phyloP scores from a whole-genome alignment of 768 basidiomycete genomes.

The Nidula microcarpa region DNA sequence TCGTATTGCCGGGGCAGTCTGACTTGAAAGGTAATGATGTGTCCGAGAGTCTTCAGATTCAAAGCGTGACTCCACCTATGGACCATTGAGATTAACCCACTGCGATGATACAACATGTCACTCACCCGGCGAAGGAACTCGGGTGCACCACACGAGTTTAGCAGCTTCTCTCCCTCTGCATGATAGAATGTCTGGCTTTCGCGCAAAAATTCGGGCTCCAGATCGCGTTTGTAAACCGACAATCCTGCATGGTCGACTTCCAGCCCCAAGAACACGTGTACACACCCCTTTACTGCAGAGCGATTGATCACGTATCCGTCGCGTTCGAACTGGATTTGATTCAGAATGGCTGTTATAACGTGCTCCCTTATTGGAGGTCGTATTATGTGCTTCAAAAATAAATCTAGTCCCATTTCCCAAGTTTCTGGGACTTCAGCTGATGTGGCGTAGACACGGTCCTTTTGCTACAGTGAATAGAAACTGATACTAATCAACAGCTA shows the following conservation, averaged over 20 bases:
- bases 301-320: slow-evolving; percentile 89
- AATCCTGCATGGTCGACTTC: slow-evolving; percentile 41
- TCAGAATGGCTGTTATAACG: slow-evolving; percentile 76
- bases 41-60: slow-evolving; percentile 81
- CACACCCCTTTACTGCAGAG: slow-evolving; percentile 86
- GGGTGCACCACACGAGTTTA: slow-evolving; percentile 74
- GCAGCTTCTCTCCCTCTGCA: slow-evolving; percentile 64
- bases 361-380: slow-evolving; percentile 79
- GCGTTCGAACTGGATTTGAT: slow-evolving; percentile 87
- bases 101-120: slow-evolving; percentile 5
- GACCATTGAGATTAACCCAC: slow-evolving; percentile 5
- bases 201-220: slow-evolving; percentile 78
- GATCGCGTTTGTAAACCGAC: slow-evolving; percentile 76
- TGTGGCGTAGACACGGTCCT: slow-evolving; percentile 91
- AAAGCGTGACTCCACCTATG: slow-evolving; percentile 76
- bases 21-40: slow-evolving; percentile 79
- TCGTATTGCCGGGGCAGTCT: slow-evolving; percentile 65
- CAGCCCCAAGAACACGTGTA: slow-evolving; percentile 79
- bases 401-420: slow-evolving; percentile 73
- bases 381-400: slow-evolving; percentile 84
- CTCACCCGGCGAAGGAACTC: slow-evolving; percentile 79
- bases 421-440: slow-evolving; percentile 74
- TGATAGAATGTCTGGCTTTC: slow-evolving; percentile 81
- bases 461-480: neutral
- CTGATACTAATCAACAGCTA: neutral